Percentiles rank a stretch among this genome's conserved stretches.
Conservation (phyloP, 352 stramenopile species). For the Albugo laibachii region DNA sequence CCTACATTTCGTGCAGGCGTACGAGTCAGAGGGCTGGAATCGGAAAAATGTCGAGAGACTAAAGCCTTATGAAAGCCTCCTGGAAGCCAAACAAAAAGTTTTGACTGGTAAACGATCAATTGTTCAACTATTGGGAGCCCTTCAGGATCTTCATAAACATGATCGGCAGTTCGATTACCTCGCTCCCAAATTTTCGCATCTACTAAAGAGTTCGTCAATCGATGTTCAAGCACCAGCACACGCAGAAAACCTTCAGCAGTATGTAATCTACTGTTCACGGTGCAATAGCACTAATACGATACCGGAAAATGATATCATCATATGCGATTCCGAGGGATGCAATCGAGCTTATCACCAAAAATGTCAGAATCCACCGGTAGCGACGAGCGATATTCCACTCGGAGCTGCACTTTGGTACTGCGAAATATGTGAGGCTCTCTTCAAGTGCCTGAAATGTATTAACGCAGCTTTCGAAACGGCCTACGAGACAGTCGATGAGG, state of each 20-base stretch:
- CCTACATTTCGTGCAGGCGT: slow-evolving; percentile 64
- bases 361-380: slow-evolving; percentile 38
- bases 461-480: slow-evolving; percentile 59
- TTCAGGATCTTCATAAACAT: slow-evolving; percentile 16
- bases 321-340: slow-evolving; percentile 57
- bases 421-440: slow-evolving; percentile 46
- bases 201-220: slow-evolving; percentile 7
- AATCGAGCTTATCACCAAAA: slow-evolving; percentile 63
- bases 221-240: background rate
- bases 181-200: background rate
- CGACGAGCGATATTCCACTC: slow-evolving; percentile 34
- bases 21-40: slow-evolving; percentile 66
- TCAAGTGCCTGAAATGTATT: slow-evolving; percentile 59
- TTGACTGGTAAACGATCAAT: slow-evolving; percentile 25
- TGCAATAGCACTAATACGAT: slow-evolving; percentile 40
- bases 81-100: slow-evolving; percentile 28
- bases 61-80: slow-evolving; percentile 57
- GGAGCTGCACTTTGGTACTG: slow-evolving; percentile 67
- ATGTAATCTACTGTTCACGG: slow-evolving; percentile 60
- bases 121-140: slow-evolving; percentile 11
- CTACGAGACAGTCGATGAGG: slow-evolving; percentile 31
- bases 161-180: slow-evolving; percentile 35
- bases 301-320: slow-evolving; percentile 62
- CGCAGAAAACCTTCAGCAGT: slow-evolving; percentile 2
- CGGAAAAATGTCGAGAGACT: slow-evolving; percentile 56